A percentile compares a stretch with the other conserved stretches of the same genome.
These are phyloP conservation scores for Hypomontagnella submonticulosa DNA, from an alignment of 495 filamentous ascomycete genomes.

Conservation along the genomic window DNA sequence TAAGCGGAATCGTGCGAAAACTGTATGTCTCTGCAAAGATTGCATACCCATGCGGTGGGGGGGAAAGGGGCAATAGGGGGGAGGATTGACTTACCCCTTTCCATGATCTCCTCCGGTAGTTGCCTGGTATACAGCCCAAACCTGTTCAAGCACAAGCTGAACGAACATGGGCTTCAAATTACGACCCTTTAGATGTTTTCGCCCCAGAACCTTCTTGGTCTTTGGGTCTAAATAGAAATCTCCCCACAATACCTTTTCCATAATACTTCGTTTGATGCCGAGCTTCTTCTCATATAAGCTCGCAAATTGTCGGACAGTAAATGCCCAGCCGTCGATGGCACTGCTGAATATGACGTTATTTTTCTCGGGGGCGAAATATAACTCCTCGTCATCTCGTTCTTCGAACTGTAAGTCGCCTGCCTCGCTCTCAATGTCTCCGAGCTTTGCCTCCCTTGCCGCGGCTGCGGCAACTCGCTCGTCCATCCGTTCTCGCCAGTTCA, in stretches of 20 bases:
- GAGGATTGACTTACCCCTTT: conserved; percentile 71
- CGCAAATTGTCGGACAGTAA: conserved; percentile 94
- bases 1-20: conserved; percentile 1
- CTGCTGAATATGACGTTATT: conserved; percentile 99
- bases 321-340: conserved; percentile 97
- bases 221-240: conserved; percentile 98
- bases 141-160: conserved; percentile 92
- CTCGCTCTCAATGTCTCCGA: conserved; percentile 62
- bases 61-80: background rate
- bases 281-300: conserved; percentile 95
- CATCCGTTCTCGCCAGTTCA: conserved; percentile 94
- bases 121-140: conserved; percentile 97
- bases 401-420: conserved; percentile 75
- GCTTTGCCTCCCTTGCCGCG: conserved; percentile 59
- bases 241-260: conserved; percentile 97
- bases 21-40: background rate
- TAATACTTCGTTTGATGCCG: conserved; percentile 86
- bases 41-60: too few species aligned
- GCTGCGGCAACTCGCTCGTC: conserved; percentile 80
- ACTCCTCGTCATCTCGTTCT: conserved; percentile 94
- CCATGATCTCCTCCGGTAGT: conserved; percentile 83
- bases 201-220: conserved; percentile 89
- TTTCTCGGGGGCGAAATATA: conserved; percentile 98
- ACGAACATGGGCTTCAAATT: conserved; percentile 97
- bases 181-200: conserved; percentile 93